phyloP scores from a whole-genome alignment of 2,329 filamentous ascomycete species.

The Emericellopsis cladophorae region DNA sequence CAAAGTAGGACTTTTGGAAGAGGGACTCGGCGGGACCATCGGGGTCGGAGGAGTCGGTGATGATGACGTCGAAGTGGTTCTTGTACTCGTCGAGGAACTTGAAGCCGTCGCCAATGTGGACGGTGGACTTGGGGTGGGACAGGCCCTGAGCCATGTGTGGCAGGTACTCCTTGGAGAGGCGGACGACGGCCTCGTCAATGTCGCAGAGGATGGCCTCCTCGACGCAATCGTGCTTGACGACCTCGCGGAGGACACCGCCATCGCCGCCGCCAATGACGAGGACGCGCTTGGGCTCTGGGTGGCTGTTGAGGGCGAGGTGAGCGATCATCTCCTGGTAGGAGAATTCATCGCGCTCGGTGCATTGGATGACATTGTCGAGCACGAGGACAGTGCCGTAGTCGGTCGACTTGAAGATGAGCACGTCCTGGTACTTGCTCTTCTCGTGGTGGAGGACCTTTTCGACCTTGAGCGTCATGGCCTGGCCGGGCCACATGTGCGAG shows the following conservation, averaged over 20 bases:
- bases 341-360: slow-evolving; percentile 97
- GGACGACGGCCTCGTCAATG: slow-evolving; percentile 98
- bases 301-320: slow-evolving; percentile 94
- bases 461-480: slow-evolving; percentile 97
- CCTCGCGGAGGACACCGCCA: slow-evolving; percentile 92
- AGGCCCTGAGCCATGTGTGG: slow-evolving; percentile 89
- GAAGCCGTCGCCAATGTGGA: slow-evolving; percentile 94
- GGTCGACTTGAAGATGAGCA: slow-evolving; percentile 96
- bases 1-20: slow-evolving; percentile 98
- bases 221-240: slow-evolving; percentile 96
- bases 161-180: slow-evolving; percentile 95
- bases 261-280: slow-evolving; percentile 97
- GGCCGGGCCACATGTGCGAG: slow-evolving; percentile 96
- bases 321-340: slow-evolving; percentile 99
- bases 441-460: slow-evolving; percentile 98
- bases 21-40: slow-evolving; percentile 92
- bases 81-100: slow-evolving; percentile 96
- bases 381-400: slow-evolving; percentile 94
- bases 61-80: slow-evolving; percentile 98
- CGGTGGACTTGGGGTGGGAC: slow-evolving; percentile 84
- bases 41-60: slow-evolving; percentile 96
- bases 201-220: slow-evolving; percentile 96
- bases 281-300: slow-evolving; percentile 96
- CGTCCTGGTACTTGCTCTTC: slow-evolving; percentile 98
- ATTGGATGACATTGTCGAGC: slow-evolving; percentile 97